Conservation (phyloP, 2,329 filamentous ascomycete species). For the Tolypocladium inflatum region DNA sequence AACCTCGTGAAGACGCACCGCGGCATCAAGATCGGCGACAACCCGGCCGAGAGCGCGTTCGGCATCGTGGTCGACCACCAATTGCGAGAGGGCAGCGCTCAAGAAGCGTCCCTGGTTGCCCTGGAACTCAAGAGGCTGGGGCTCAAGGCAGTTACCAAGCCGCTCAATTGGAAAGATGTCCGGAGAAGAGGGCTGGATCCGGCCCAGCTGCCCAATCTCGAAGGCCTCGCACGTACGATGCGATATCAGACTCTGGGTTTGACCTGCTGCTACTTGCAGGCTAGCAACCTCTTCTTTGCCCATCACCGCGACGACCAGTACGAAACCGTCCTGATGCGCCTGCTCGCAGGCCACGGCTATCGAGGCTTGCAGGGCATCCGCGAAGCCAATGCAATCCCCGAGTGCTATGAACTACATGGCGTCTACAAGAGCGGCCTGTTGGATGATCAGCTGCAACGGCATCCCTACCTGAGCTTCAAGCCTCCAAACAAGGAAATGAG, state of each 20-base stretch:
- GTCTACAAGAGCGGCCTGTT: conserved; percentile 56
- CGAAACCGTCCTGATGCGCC: conserved; percentile 77
- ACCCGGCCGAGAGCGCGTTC: conserved; percentile 29
- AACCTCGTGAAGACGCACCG: conserved; percentile 26
- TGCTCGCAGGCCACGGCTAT: conserved; percentile 57
- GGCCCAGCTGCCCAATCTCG: conserved; percentile 50
- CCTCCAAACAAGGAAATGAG: conserved; percentile 19
- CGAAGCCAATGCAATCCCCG: conserved; percentile 60
- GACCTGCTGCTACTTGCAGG: conserved; percentile 41
- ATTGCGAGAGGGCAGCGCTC: conserved; percentile 39
- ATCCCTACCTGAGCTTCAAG: conserved; percentile 29
- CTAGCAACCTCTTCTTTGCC: conserved; percentile 61
- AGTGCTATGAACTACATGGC: conserved; percentile 68
- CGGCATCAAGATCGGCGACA: conserved; percentile 32
- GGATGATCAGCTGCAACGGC: conserved; percentile 29
- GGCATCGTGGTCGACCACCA: conserved; percentile 49
- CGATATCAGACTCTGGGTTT: conserved; percentile 64
- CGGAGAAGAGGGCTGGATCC: conserved; percentile 20
- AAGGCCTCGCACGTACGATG: conserved; percentile 63
- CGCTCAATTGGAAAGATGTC: conserved; percentile 37
- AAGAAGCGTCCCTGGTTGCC: conserved; percentile 42
- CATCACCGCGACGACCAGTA: conserved; percentile 89
- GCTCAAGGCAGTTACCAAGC: conserved; percentile 15
- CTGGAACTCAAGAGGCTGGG: conserved; percentile 27
- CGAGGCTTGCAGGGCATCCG: conserved; percentile 66